Base-by-base conservation (phyloP, 768 basidiomycete species). In the Scleroderma bovista region DNA sequence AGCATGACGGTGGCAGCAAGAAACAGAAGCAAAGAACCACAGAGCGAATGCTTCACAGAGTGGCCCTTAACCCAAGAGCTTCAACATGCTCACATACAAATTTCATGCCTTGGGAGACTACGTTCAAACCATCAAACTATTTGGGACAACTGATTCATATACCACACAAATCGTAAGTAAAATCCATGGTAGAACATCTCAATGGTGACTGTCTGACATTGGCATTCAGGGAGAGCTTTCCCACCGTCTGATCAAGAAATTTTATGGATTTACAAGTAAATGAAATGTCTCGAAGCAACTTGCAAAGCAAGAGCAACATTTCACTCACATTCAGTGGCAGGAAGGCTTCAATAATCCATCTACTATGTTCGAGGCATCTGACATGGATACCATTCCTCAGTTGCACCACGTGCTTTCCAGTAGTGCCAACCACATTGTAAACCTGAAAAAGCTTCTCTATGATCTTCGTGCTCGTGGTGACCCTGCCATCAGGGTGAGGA, bases 201-300 rank as follows among this genome's bases (percentile, higher is more conserved):
- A 31, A n/a, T 8, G 17, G n/a, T 33, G 24, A 26, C 20, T 20
- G n/a, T n/a, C n/a, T n/a, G n/a, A n/a, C n/a, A n/a, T n/a, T n/a
- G n/a, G n/a, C n/a, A n/a, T 3, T 3, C 47, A 72, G 70, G 67
- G 69, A 6, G 68, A 73, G 46, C 55, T 62, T 1, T 52, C 67
- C 6, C 72, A 72, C 47, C 63, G 54, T 1, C 48, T 50, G 0
- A 52, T 69, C 8, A 73, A 73, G 43, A 44, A 40, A 19, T 56
- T 57, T 11, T 66, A 70, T 47, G 47, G 33, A 3, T 52, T 58
- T 3, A 63, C 64, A 1, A 66, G 61, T 48, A 64, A 64, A 45
- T 44, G 51, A 1, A 36, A 59, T 1, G 15, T 40, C 2, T 32
- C 33, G 11, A 43, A n/a, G 16, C 52, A 56, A 37, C 15, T 60